These are phyloP conservation scores for Myxozyma melibiosi DNA, from an alignment of 805 yeast genomes.

Conservation along the genomic window DNA sequence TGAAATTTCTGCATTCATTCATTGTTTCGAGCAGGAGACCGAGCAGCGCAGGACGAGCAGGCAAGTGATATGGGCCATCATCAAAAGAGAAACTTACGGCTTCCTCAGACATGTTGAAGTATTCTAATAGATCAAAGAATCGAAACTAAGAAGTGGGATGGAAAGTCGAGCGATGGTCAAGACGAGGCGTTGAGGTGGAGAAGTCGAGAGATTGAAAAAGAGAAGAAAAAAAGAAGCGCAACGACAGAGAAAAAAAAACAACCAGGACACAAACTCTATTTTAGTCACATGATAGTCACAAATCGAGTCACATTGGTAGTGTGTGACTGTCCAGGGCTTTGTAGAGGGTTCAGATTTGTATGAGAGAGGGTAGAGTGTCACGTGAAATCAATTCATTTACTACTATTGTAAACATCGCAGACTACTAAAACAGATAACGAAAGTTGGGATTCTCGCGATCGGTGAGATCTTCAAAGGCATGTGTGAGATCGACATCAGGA, in stretches of 20 bases:
- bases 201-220: background rate
- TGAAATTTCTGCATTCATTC: background rate
- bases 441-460: slow-evolving; percentile 18
- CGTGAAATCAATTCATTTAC: no score
- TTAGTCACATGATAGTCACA: no score
- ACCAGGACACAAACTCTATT: no score
- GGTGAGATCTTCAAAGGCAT: slow-evolving; percentile 22
- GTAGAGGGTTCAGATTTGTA: no score
- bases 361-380: no score
- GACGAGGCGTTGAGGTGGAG: background rate
- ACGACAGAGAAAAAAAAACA: slow-evolving; percentile 3
- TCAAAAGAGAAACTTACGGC: slow-evolving; percentile 38
- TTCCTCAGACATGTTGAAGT: slow-evolving; percentile 45
- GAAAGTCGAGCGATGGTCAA: background rate
- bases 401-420: no score
- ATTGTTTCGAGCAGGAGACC: background rate
- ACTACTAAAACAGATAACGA: slow-evolving; percentile 13
- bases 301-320: no score
- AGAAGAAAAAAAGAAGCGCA: background rate
- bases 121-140: background rate
- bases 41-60: background rate
- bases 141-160: background rate
- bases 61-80: background rate
- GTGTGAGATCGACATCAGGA: slow-evolving; percentile 18
- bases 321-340: no score